A percentile compares a stretch with the other conserved stretches of the same genome.
These are phyloP conservation scores for Pistacia atlantica DNA, from an alignment of 345 rosid genomes.

Conservation along the genomic window DNA sequence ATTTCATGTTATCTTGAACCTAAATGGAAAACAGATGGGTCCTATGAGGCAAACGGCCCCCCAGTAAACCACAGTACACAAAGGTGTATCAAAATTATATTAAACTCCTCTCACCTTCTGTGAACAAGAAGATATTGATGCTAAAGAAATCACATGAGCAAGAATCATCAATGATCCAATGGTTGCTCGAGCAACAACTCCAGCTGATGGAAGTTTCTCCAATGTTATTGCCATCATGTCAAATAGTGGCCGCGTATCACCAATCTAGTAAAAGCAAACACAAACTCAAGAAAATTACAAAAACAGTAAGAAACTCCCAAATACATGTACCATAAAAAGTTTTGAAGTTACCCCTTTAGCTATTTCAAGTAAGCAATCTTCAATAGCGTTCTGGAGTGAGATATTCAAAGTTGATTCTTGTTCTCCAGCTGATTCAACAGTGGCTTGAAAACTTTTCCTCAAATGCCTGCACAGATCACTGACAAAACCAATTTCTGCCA, in stretches of 20 bases:
- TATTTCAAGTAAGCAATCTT: conserved; percentile 90
- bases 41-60: neutral
- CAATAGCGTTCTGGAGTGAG: conserved; percentile 80
- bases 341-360: conserved; percentile 69
- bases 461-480: conserved; percentile 93
- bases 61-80: neutral
- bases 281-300: conserved; percentile 17
- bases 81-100: neutral
- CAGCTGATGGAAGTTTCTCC: conserved; percentile 81
- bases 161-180: conserved; percentile 78
- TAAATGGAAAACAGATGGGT: neutral
- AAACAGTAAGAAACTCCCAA: conserved; percentile 12
- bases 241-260: conserved; percentile 60
- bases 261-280: conserved; percentile 40
- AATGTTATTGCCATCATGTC: conserved; percentile 84
- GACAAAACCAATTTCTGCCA: conserved; percentile 75
- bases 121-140: conserved; percentile 49
- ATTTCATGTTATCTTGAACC: neutral
- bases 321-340: neutral
- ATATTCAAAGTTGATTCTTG: conserved; percentile 64
- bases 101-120: conserved; percentile 57
- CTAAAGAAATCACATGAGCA: conserved; percentile 76
- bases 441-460: conserved; percentile 86
- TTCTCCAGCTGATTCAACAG: conserved; percentile 64
- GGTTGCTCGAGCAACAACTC: conserved; percentile 73